phyloP scores from a whole-genome alignment of 495 filamentous ascomycete genomes.

The Amphirosellinia nigrospora region DNA sequence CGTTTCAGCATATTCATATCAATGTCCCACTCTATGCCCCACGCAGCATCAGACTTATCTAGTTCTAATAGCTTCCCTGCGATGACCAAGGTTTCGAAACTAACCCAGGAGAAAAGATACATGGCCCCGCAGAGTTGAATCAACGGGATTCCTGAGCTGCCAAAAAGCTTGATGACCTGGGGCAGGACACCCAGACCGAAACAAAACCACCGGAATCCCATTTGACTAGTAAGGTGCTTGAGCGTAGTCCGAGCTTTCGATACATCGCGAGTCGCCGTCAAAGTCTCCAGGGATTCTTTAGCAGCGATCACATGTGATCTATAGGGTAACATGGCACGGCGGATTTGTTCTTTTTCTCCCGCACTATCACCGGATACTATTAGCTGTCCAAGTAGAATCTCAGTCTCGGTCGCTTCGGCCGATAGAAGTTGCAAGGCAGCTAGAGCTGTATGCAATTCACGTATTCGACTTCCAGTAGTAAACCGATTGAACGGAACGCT shows the following conservation, averaged over 20 bases:
- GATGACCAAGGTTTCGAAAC: not conserved
- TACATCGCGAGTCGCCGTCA: not conserved
- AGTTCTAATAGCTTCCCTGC: not conserved
- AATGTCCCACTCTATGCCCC: not conserved
- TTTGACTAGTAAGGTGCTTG: not conserved
- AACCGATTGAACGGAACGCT: not conserved
- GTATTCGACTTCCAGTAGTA: not conserved
- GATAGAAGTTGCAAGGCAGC: not conserved
- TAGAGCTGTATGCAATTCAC: not conserved
- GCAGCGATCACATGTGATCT: not conserved
- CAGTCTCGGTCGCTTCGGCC: not conserved
- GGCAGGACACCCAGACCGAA: slow-evolving; percentile 3
- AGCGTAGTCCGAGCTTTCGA: not conserved
- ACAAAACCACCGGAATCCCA: not conserved
- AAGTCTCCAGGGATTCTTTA: not conserved
- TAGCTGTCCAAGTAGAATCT: not conserved
- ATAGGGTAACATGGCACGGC: not conserved
- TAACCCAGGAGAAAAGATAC: not conserved
- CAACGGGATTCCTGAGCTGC: not conserved
- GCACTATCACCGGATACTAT: not conserved
- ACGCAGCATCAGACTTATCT: not conserved
- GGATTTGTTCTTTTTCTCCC: not conserved
- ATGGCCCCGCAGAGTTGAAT: not conserved
- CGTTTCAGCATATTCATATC: not conserved
- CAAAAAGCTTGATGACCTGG: not conserved